phyloP scores from a whole-genome alignment of 805 yeast genomes.

The Teunomyces lycoperdinae region DNA sequence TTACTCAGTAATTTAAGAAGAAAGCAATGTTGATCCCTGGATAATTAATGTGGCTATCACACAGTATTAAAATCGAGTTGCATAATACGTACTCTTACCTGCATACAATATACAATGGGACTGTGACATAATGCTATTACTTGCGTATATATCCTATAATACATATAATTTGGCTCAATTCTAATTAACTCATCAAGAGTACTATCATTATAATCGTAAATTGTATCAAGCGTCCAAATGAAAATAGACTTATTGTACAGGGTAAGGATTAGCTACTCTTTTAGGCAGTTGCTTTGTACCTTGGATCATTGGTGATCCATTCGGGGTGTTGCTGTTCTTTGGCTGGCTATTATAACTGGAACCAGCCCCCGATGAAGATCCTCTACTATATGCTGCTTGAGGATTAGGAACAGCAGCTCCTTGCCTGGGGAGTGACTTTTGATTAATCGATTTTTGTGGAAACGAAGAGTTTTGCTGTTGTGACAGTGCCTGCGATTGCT shows the following conservation, averaged over 20 bases:
- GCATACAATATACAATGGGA: not conserved
- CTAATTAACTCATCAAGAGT: slow-evolving; percentile 3
- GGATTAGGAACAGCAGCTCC: not conserved
- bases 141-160: not conserved
- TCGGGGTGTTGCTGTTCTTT: not conserved
- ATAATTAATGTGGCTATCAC: not conserved
- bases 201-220: slow-evolving; percentile 1
- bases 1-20: not conserved
- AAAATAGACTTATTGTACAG: slow-evolving; percentile 1
- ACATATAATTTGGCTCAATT: not conserved
- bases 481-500: slow-evolving; percentile 1
- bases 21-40: not conserved
- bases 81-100: too few species aligned
- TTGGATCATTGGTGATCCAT: not conserved
- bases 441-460: not conserved
- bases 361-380: not conserved
- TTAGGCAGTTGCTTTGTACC: slow-evolving; percentile 3
- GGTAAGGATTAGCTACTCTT: slow-evolving; percentile 3
- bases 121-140: not conserved
- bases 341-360: not conserved
- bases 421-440: slow-evolving; percentile 1
- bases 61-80: not conserved
- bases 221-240: slow-evolving; percentile 2
- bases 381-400: not conserved
- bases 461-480: not conserved